Evolutionary conservation across 225 moss, liverwort and hornwort species (phyloP), one percentile per base, ranked within the genome.

Genomic region (Thuidium tamariscinum): DNA sequence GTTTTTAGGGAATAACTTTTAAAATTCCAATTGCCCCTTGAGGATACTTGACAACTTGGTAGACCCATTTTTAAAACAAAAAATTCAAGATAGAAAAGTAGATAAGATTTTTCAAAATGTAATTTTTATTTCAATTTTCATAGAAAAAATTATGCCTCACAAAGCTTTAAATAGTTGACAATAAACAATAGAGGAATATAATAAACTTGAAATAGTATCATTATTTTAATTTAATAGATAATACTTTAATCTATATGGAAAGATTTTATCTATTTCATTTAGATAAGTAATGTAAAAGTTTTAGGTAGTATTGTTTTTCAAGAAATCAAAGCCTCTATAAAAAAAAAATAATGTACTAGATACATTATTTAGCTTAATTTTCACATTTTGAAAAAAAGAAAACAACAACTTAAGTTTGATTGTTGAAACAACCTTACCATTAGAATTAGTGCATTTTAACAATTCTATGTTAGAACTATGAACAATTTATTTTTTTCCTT

Each of bases 21-120:
- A 26, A 41, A 70, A 3, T 9, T 0, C 5, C 15, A 26, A 14
- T 1, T 39, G 0, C 22, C 7, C 0, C 7, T 0, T 13, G 0
- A 20, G 0, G 36, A 9, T 3, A 36, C 12, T 37, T 7, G 7
- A 46, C 46, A 46, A 46, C 10, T 46, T 46, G 46, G 46, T 46
- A 10, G 7, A n/a, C n/a, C n/a, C n/a, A n/a, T n/a, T n/a, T n/a
- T n/a, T n/a, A n/a, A n/a, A n/a, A n/a, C n/a, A n/a, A n/a, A n/a
- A n/a, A n/a, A n/a, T n/a, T n/a, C n/a, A n/a, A n/a, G n/a, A 7
- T 14, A 25, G 2, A 14, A 39, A 23, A 68, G 0, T 0, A 25
- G 0, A 39, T 1, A 39, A 25, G 2, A 13, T 25, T 11, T 23
- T 25, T 8, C 14, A n/a, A n/a, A n/a, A n/a, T 41, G 15, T 69